Base-by-base conservation (phyloP, 1,139 yeast species). In the Lodderomyces pseudojiufengensis region DNA sequence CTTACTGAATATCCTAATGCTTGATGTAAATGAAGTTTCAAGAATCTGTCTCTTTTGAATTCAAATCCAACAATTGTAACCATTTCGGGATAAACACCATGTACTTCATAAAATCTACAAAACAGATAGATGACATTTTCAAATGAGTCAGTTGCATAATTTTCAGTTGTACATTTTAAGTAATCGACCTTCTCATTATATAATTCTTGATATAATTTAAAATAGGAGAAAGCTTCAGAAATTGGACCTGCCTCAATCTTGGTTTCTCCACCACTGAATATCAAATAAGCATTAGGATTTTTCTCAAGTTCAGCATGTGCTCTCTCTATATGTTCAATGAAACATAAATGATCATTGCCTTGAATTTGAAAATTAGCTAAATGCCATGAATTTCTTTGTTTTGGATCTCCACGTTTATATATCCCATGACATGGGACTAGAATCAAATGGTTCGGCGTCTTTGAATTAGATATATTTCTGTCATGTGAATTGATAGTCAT, bases 231-330 rank as follows among this genome's bases (percentile, higher is more conserved):
- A 0, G 86, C 73, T 53, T 85, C 95, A 8, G 84, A 75, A 1
- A 72, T 48, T 0, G 73, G 72, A 0, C 81, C 80, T 2, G 70
- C 59, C n/a, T 55, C 63, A 2, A 35, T 18, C 43, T 82, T 80
- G 0, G 95, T 85, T 48, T 73, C 83, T 0, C 94, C 92, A 0
- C 95, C 95, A 10, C 88, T 78, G 26, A 83, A 78, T 2, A 78
- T 57, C 30, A 78, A 59, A 3, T 63, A 46, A 0, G 70, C 47
- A 0, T 54, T 42, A 9, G 57, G 48, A 33, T 65, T 56, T 1
- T 50, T 32, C 13, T 54, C 35, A n/a, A 77, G 37, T 18, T 61
- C 53, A 1, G 55, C 47, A 9, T 69, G 41, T n/a, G 74, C 64
- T 12, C 40, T 48, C 10, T 57, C 47, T 3, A 84, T 69, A 51